Conservation (phyloP, 768 basidiomycete genomes). For the Suillus plorans region DNA sequence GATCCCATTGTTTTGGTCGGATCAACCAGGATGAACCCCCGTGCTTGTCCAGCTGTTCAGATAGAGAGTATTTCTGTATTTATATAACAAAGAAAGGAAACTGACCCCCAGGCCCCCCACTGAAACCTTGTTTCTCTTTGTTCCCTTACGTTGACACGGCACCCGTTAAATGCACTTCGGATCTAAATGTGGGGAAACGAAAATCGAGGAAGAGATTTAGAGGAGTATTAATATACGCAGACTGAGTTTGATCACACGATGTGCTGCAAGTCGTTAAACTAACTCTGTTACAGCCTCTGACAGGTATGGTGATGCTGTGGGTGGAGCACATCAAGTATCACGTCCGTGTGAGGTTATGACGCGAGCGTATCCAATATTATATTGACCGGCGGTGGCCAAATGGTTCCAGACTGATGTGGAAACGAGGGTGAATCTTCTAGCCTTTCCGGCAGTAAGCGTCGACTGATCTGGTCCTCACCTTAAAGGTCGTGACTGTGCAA, state of each 20-base stretch:
- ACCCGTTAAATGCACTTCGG: neutral
- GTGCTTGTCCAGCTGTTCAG: neutral
- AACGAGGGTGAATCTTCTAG: neutral
- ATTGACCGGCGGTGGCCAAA: neutral
- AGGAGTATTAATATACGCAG: neutral
- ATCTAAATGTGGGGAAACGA: conserved; percentile 3
- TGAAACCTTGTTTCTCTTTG: neutral
- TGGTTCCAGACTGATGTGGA: neutral
- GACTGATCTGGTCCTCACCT: conserved; percentile 1
- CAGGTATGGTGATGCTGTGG: too few species aligned
- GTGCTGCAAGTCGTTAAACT: neutral
- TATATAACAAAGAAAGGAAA: neutral
- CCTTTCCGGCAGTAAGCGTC: neutral
- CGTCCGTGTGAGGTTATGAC: neutral
- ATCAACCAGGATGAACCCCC: neutral
- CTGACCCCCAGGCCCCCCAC: neutral
- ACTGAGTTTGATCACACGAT: neutral
- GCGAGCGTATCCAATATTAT: neutral
- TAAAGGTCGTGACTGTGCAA: neutral
- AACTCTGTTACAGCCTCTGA: neutral
- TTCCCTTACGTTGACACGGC: conserved; percentile 2
- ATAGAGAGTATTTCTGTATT: neutral
- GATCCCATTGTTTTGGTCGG: conserved; percentile 4
- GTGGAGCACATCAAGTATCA: neutral
- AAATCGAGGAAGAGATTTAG: neutral